Conservation (phyloP, 2,329 filamentous ascomycete genomes). For the Penicillium hesseltinei region DNA sequence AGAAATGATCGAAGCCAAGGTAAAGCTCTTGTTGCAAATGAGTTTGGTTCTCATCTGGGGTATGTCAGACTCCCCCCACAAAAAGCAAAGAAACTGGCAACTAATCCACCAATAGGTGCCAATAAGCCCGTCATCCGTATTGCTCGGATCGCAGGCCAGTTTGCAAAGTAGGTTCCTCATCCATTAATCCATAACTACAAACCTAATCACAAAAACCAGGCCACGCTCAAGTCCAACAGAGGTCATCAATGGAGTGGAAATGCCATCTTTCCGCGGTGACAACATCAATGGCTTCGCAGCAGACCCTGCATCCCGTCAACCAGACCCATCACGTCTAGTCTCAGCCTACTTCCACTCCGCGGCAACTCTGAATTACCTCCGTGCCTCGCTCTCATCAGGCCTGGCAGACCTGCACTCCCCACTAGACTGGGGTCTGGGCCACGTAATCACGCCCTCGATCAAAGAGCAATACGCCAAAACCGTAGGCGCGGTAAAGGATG, state of each 20-base stretch:
- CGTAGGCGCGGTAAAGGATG: conserved; percentile 82
- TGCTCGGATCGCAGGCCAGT: conserved; percentile 94
- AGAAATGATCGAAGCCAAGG: conserved; percentile 87
- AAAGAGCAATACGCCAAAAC: conserved; percentile 84
- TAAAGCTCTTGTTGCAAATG: conserved; percentile 96
- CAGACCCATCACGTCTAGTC: conserved; percentile 81
- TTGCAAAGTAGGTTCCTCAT: conserved; percentile 64
- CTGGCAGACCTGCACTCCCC: conserved; percentile 93
- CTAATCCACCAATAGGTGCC: conserved; percentile 38
- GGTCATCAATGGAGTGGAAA: conserved; percentile 71
- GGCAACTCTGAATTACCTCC: conserved; percentile 89
- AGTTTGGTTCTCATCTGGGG: conserved; percentile 91
- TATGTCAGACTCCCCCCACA: conserved; percentile 42
- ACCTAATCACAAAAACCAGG: conserved; percentile 25
- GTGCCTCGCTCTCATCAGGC: conserved; percentile 77
- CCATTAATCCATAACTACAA: not conserved
- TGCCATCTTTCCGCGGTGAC: conserved; percentile 90
- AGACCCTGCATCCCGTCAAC: conserved; percentile 66
- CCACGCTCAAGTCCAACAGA: conserved; percentile 87
- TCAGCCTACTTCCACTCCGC: conserved; percentile 95
- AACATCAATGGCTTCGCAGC: conserved; percentile 83
- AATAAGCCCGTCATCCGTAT: conserved; percentile 86
- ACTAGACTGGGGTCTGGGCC: conserved; percentile 90
- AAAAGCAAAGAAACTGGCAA: not conserved
- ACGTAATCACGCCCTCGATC: conserved; percentile 78